Conservation (phyloP, 352 stramenopile genomes). For the Pythium sukuiense region DNA sequence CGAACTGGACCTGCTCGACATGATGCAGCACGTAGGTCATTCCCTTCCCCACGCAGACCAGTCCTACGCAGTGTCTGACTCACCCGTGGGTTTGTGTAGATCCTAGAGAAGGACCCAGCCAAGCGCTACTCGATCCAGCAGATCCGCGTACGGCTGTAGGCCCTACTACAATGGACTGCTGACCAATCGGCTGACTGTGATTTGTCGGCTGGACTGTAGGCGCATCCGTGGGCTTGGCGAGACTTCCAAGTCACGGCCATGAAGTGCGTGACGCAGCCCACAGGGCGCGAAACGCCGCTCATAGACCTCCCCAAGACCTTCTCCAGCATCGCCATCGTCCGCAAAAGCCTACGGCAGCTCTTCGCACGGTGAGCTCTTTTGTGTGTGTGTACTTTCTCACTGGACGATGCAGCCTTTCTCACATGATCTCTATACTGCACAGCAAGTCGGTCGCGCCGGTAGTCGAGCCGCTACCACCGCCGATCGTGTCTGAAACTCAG, state of each 20-base stretch:
- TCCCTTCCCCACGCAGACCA: background rate
- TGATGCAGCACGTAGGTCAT: slow-evolving; percentile 53
- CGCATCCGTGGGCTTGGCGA: slow-evolving; percentile 67
- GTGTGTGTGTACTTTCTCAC: background rate
- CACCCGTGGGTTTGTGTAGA: slow-evolving; percentile 26
- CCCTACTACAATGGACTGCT: background rate
- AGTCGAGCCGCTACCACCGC: background rate
- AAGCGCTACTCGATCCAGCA: slow-evolving; percentile 62
- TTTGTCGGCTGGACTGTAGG: slow-evolving; percentile 26
- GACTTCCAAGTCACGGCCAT: slow-evolving; percentile 72
- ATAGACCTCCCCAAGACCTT: slow-evolving; percentile 38
- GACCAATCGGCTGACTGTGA: background rate
- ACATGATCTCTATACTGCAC: no score
- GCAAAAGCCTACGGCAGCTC: slow-evolving; percentile 56
- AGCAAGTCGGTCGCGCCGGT: slow-evolving; percentile 27
- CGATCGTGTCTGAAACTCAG: background rate
- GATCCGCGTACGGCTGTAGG: slow-evolving; percentile 55
- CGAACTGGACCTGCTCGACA: slow-evolving; percentile 56
- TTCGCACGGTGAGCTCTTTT: slow-evolving; percentile 40
- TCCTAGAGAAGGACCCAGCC: slow-evolving; percentile 72
- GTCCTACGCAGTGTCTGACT: background rate
- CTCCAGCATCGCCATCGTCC: slow-evolving; percentile 46
- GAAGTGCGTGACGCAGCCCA: slow-evolving; percentile 63
- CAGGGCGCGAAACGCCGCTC: slow-evolving; percentile 43
- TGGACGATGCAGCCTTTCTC: no score